A percentile compares a stretch with the other conserved stretches of the same genome.
phyloP scores from a whole-genome alignment of 2,329 filamentous ascomycete species.

The Paraconiothyrium sp. region DNA sequence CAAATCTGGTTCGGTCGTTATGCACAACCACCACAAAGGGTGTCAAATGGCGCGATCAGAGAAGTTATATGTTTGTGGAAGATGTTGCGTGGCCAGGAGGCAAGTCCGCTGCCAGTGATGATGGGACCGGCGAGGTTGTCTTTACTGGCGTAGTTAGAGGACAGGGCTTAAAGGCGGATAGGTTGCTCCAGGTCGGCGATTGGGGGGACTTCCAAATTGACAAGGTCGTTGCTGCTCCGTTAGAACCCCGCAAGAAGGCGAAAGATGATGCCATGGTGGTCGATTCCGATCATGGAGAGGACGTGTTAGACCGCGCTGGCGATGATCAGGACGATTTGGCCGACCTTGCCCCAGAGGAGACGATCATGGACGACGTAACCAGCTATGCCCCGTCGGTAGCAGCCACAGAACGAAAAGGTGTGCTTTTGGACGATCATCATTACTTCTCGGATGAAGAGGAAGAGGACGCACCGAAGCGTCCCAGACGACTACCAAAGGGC shows the following conservation, averaged over 20 bases:
- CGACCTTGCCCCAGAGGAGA: slow-evolving; percentile 86
- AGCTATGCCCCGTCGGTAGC: slow-evolving; percentile 56
- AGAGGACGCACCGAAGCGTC: slow-evolving; percentile 65
- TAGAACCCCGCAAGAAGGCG: slow-evolving; percentile 65
- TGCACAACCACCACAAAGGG: slow-evolving; percentile 94
- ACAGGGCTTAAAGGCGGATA: slow-evolving; percentile 85
- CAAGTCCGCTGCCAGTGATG: slow-evolving; percentile 54
- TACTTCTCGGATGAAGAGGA: slow-evolving; percentile 93
- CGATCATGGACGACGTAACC: slow-evolving; percentile 76
- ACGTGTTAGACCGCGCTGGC: slow-evolving; percentile 74
- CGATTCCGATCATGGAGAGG: slow-evolving; percentile 62
- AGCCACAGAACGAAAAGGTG: slow-evolving; percentile 73
- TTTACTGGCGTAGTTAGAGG: slow-evolving; percentile 88
- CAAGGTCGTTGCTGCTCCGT: slow-evolving; percentile 81
- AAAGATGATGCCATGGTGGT: slow-evolving; percentile 74
- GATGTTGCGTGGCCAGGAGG: slow-evolving; percentile 75
- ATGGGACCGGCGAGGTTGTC: slow-evolving; percentile 67
- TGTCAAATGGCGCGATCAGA: slow-evolving; percentile 92
- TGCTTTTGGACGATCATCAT: slow-evolving; percentile 94
- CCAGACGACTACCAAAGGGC: slow-evolving; percentile 84
- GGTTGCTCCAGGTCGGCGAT: slow-evolving; percentile 88
- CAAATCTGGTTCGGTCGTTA: slow-evolving; percentile 88
- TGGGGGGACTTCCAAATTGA: slow-evolving; percentile 95
- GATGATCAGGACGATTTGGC: slow-evolving; percentile 85
- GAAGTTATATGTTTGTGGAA: slow-evolving; percentile 95